These are phyloP conservation scores for Huntiella abstrusa DNA, from an alignment of 2,329 filamentous ascomycete genomes.

Conservation along the genomic window DNA sequence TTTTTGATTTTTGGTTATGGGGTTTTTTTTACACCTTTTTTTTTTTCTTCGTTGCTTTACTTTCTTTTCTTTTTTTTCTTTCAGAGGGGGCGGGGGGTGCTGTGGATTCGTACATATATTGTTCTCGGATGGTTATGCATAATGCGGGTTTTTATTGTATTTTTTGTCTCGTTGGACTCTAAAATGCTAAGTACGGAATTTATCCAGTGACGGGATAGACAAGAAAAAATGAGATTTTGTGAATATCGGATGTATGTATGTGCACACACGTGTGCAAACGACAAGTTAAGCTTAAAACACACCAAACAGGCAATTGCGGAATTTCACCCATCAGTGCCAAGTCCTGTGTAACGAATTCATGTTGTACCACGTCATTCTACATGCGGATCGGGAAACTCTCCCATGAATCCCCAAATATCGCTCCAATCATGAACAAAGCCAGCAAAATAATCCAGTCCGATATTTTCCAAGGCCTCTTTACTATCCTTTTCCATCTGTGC, in stretches of 20 bases:
- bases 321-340: too few species aligned
- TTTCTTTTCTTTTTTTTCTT: neutral
- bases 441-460: neutral
- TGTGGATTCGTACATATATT: neutral
- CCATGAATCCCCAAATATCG: slow-evolving; percentile 9
- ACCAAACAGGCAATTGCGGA: too few species aligned
- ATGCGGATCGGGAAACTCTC: neutral
- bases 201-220: slow-evolving; percentile 15
- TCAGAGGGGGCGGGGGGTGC: neutral
- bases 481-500: neutral
- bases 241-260: neutral
- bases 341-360: too few species aligned
- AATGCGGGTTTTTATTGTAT: neutral
- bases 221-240: neutral
- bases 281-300: too few species aligned
- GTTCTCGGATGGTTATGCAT: too few species aligned
- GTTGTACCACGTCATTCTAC: too few species aligned
- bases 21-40: neutral
- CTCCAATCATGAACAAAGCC: slow-evolving; percentile 7
- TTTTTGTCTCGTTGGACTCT: slow-evolving; percentile 11
- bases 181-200: too few species aligned
- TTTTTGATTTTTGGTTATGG: slow-evolving; percentile 9
- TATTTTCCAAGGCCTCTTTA: neutral
- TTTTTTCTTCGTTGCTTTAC: neutral
- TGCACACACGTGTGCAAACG: too few species aligned